A percentile compares a stretch with the other conserved stretches of the same genome.
Evolutionary conservation across 1,284 basidiomycete species (phyloP).

Genomic region (Marasmius oreades): DNA sequence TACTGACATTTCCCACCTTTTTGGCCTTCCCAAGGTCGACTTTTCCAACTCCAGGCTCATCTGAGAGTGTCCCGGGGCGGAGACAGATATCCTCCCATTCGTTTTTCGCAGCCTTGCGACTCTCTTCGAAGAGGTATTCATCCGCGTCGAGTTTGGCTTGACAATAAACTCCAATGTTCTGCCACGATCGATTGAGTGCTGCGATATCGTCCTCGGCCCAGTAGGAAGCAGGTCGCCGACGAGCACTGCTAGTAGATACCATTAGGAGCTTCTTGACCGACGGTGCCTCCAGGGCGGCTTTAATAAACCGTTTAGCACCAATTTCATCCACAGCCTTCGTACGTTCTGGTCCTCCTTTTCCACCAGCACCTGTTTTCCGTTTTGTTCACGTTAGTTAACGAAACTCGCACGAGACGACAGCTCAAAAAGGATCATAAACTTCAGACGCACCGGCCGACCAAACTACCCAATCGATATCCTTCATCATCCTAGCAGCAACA

Average conservation of each 20-base stretch:
- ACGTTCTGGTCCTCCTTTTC: slow-evolving; percentile 60
- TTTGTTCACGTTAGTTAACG: too few species aligned
- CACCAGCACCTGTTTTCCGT: slow-evolving; percentile 54
- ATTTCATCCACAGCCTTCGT: slow-evolving; percentile 69
- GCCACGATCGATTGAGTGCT: slow-evolving; percentile 40
- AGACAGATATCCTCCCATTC: slow-evolving; percentile 27
- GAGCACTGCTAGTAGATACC: slow-evolving; percentile 54
- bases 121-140: slow-evolving; percentile 54
- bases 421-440: too few species aligned
- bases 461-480: slow-evolving; percentile 12
- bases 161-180: slow-evolving; percentile 46
- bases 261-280: slow-evolving; percentile 33
- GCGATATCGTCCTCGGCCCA: slow-evolving; percentile 45
- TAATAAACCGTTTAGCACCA: slow-evolving; percentile 39
- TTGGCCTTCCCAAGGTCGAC: slow-evolving; percentile 57
- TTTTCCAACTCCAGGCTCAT: slow-evolving; percentile 51
- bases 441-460: slow-evolving; percentile 14
- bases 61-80: slow-evolving; percentile 57
- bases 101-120: slow-evolving; percentile 8
- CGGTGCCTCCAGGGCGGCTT: slow-evolving; percentile 9
- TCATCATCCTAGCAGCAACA: slow-evolving; percentile 11
- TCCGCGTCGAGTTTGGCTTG: slow-evolving; percentile 72
- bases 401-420: too few species aligned
- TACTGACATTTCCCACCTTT: slow-evolving; percentile 15
- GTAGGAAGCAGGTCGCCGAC: slow-evolving; percentile 41